Percentiles rank a stretch among this genome's conserved stretches.
These are phyloP conservation scores for Chloropicon primus DNA, from an alignment of 139 green algal genomes.

Conservation along the genomic window DNA sequence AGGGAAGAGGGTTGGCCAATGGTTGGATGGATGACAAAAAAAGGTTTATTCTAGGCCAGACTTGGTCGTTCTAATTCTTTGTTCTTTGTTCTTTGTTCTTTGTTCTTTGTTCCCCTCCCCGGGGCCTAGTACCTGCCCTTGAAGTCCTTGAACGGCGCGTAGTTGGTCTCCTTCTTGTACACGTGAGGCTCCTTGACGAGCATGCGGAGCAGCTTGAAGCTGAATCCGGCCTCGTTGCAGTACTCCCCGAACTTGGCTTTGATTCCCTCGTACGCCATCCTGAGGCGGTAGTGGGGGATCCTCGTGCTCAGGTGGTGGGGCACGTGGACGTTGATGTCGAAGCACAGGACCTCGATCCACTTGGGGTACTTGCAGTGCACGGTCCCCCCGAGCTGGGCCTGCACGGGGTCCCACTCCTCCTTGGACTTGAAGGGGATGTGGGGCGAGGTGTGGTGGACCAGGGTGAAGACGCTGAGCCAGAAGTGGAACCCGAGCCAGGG, in stretches of 20 bases:
- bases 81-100: too few species aligned
- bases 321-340: conserved; percentile 95
- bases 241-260: conserved; percentile 25
- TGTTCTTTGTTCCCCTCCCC: too few species aligned
- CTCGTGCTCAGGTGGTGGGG: conserved; percentile 87
- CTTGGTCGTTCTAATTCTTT: too few species aligned
- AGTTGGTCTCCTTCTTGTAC: conserved; percentile 5
- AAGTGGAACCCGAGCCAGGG: conserved; percentile 98
- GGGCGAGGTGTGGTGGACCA: conserved; percentile 93
- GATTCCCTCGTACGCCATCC: background rate
- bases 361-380: conserved; percentile 92
- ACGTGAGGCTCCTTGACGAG: background rate
- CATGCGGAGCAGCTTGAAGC: background rate
- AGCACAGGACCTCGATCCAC: conserved; percentile 87
- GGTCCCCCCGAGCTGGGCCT: conserved; percentile 79
- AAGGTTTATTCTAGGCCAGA: too few species aligned
- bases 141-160: background rate
- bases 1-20: too few species aligned
- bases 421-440: conserved; percentile 96
- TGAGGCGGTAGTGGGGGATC: conserved; percentile 66
- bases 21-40: too few species aligned
- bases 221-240: background rate
- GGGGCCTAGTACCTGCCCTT: background rate
- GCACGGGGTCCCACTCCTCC: conserved; percentile 75
- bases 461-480: conserved; percentile 96